phyloP scores from a whole-genome alignment of 352 stramenopile species.

The Globisporangium okanoganense region DNA sequence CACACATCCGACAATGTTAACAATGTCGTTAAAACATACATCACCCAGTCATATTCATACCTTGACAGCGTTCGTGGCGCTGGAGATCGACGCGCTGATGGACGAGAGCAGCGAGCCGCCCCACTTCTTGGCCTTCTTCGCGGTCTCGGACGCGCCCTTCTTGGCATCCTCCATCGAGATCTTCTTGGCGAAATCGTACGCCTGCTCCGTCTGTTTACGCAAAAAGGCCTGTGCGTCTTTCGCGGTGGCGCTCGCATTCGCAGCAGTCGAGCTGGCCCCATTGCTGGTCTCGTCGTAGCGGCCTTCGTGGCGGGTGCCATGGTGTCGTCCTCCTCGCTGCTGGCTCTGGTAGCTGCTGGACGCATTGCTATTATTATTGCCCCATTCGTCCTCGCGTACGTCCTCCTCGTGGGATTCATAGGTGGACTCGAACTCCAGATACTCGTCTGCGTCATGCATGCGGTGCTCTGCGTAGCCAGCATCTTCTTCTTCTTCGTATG shows the following conservation, averaged over 20 bases:
- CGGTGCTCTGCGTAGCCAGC: slow-evolving; percentile 9
- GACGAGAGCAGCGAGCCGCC: slow-evolving; percentile 75
- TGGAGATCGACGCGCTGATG: slow-evolving; percentile 75
- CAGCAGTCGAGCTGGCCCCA: slow-evolving; percentile 1
- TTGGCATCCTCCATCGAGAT: slow-evolving; percentile 86
- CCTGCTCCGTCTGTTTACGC: slow-evolving; percentile 81
- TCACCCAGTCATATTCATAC: slow-evolving; percentile 16
- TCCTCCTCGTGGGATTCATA: slow-evolving; percentile 38
- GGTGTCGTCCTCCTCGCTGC: slow-evolving; percentile 17
- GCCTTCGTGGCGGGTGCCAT: slow-evolving; percentile 20
- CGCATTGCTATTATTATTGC: slow-evolving; percentile 19
- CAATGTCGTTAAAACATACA: not conserved
- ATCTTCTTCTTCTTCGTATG: not conserved
- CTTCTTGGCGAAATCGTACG: slow-evolving; percentile 87
- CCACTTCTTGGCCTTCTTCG: slow-evolving; percentile 89
- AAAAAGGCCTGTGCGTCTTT: slow-evolving; percentile 64
- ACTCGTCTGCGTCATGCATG: slow-evolving; percentile 30
- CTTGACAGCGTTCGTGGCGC: slow-evolving; percentile 52
- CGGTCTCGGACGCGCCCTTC: slow-evolving; percentile 73
- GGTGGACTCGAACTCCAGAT: slow-evolving; percentile 53
- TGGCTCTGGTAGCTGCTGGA: slow-evolving; percentile 12
- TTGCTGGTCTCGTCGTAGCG: slow-evolving; percentile 29
- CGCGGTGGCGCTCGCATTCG: slow-evolving; percentile 25
- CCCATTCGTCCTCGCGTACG: slow-evolving; percentile 11
- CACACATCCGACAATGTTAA: not conserved